A percentile compares a stretch with the other conserved stretches of the same genome.
These are phyloP conservation scores for Berberis thunbergii DNA, from an alignment of 164 flowering plant genomes.

Conservation along the genomic window DNA sequence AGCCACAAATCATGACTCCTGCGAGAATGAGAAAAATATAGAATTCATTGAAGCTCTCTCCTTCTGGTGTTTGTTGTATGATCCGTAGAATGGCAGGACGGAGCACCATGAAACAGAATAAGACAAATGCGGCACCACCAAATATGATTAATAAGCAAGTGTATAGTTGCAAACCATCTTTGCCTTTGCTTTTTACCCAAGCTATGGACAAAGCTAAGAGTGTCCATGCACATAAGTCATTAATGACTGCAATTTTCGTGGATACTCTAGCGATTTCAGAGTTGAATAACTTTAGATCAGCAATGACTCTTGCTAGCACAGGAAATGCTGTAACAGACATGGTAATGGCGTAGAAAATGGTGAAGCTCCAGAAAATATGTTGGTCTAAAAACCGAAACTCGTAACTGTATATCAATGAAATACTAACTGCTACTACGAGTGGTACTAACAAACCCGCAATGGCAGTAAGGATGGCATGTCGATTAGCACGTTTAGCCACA, in stretches of 20 bases:
- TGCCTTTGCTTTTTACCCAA: not conserved
- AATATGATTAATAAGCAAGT: not conserved
- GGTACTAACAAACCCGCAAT: not conserved
- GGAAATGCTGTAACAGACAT: conserved; percentile 1
- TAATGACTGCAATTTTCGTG: not conserved
- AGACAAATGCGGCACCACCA: not conserved
- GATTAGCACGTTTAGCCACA: not conserved
- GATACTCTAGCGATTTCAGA: not conserved
- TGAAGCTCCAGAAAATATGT: no score
- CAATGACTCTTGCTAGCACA: conserved; percentile 1
- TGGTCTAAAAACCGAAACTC: no score
- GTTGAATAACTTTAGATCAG: conserved; percentile 2
- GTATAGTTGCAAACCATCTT: no score
- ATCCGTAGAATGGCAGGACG: conserved; percentile 15
- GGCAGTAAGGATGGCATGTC: not conserved
- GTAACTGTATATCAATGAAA: not conserved
- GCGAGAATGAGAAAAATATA: conserved; percentile 14
- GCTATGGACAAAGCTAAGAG: conserved; percentile 7
- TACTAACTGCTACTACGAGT: not conserved
- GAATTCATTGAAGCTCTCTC: conserved; percentile 15
- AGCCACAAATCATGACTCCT: conserved; percentile 17
- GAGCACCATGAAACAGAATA: conserved; percentile 6
- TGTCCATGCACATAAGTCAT: conserved; percentile 7
- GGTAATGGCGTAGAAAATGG: not conserved
- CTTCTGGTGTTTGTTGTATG: conserved; percentile 12